A percentile compares a stretch with the other conserved stretches of the same genome.
These are phyloP conservation scores for Fusarium sp. DNA, from an alignment of 2,329 filamentous ascomycete genomes.

Conservation along the genomic window DNA sequence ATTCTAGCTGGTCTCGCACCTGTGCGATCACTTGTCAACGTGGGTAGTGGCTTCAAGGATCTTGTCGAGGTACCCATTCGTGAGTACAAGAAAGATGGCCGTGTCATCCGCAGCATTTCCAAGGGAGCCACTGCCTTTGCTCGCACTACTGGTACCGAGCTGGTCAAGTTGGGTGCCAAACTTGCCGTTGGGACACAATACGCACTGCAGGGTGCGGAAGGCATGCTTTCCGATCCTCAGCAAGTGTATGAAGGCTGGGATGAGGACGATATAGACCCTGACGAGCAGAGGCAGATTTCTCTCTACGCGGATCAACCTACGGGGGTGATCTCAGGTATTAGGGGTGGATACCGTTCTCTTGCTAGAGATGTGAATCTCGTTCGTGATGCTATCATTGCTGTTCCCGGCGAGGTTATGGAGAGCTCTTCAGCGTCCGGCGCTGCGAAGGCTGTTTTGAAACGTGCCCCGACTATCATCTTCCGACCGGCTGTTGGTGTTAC, in stretches of 20 bases:
- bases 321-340: conserved; percentile 86
- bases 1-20: conserved; percentile 91
- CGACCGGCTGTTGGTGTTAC: conserved; percentile 90
- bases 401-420: conserved; percentile 91
- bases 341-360: conserved; percentile 84
- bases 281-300: conserved; percentile 83
- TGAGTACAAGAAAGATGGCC: conserved; percentile 94
- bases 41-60: conserved; percentile 87
- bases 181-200: conserved; percentile 94
- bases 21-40: conserved; percentile 90
- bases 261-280: conserved; percentile 72
- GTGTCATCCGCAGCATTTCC: conserved; percentile 89
- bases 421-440: conserved; percentile 84
- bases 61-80: conserved; percentile 89
- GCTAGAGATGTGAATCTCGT: conserved; percentile 89
- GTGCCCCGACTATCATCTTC: conserved; percentile 93
- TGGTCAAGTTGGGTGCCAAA: conserved; percentile 95
- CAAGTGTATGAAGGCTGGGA: conserved; percentile 61
- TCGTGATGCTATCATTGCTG: conserved; percentile 91
- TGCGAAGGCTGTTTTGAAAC: conserved; percentile 79
- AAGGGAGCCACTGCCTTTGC: conserved; percentile 93
- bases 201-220: conserved; percentile 90
- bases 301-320: conserved; percentile 95
- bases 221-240: conserved; percentile 69
- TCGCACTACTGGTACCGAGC: conserved; percentile 90